A percentile compares a stretch with the other conserved stretches of the same genome.
Evolutionary conservation across 345 rosid species (phyloP).

Genomic region (Aethionema arabicum): DNA sequence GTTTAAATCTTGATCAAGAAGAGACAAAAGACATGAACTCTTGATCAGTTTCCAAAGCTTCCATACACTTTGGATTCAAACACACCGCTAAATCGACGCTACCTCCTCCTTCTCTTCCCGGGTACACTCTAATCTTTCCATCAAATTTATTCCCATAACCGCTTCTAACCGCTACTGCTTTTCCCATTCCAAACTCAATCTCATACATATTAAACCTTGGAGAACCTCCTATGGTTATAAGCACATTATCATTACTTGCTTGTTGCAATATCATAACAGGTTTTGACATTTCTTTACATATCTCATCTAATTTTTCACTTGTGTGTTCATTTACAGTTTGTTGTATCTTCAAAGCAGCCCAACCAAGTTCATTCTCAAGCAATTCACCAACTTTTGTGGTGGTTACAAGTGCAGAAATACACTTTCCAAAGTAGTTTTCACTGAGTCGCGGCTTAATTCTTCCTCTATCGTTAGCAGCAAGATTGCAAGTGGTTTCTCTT

Average conservation of each 20-base stretch:
- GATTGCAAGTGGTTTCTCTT: conserved; percentile 40
- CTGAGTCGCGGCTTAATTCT: conserved; percentile 46
- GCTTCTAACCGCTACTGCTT: conserved; percentile 56
- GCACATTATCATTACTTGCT: conserved; percentile 41
- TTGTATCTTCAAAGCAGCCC: conserved; percentile 59
- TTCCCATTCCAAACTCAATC: conserved; percentile 61
- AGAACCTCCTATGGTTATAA: conserved; percentile 63
- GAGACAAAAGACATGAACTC: conserved; percentile 35
- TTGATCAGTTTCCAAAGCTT: conserved; percentile 45
- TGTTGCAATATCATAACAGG: conserved; percentile 35
- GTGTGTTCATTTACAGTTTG: conserved; percentile 41
- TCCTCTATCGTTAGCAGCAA: conserved; percentile 42
- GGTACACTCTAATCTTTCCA: conserved; percentile 52
- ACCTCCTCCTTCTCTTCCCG: conserved; percentile 54
- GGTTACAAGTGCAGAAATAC: conserved; percentile 35
- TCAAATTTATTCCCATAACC: conserved; percentile 58
- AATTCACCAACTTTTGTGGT: conserved; percentile 44
- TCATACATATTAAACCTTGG: conserved; percentile 66
- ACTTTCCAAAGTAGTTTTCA: conserved; percentile 55
- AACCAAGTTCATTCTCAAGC: conserved; percentile 45
- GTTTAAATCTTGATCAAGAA: too few species aligned
- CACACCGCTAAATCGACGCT: conserved; percentile 61
- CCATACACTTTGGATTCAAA: conserved; percentile 43
- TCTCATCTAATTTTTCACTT: conserved; percentile 28
- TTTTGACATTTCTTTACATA: conserved; percentile 38